Evolutionary conservation across 176 grass and related monocot species (phyloP), one percentile per base, ranked within the genome.

Genomic region (Bothriochloa decipiens): DNA sequence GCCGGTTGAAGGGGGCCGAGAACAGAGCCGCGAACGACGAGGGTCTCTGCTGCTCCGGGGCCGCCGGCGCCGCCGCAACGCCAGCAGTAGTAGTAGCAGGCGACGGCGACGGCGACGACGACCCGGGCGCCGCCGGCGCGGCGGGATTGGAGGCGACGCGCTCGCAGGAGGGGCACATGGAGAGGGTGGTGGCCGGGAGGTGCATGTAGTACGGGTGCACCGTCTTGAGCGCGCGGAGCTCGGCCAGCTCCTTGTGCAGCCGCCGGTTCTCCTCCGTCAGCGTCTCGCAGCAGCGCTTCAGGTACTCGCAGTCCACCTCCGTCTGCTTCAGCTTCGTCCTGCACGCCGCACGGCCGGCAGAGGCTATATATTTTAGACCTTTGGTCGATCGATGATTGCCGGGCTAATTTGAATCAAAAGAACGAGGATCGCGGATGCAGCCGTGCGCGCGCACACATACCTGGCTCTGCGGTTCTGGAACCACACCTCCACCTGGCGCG

Each of bases 301-400:
- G 87, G 88, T 99, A 94, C 88, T 96, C 91, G 76, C 93, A 99
- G 85, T 96, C 91, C 58, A 93, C 93, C 79, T 99, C 97, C n/a
- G 97, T 99, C 63, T 99, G 97, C 86, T 99, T 99, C 93, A 99
- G 90, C 90, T 99, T 99, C 75, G 97, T 96, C 88, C 97, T 99
- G 29, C 29, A 32, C 29, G 29, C 29, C 2, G 93, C 52, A n/a
- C 55, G 77, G 36, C 36, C 29, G 29, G 29, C 29, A 32, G 29
- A 32, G 29, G 29, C 29, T 32, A 32, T 32, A 32, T 32, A 32
- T 32, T 32, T 32, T 32, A 32, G 29, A 32, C 29, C 29, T 32
- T 32, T 32, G 29, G 29, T 74, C 6, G 7, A 40, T 7, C 9
- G 43, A 32, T 33, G 27, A 36, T 41, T 3, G 26, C 39, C 55